Evolutionary conservation across 176 grass and related monocot genomes (phyloP), one percentile per base, ranked within the genome.

Genomic region (Eremochloa ophiuroides): DNA sequence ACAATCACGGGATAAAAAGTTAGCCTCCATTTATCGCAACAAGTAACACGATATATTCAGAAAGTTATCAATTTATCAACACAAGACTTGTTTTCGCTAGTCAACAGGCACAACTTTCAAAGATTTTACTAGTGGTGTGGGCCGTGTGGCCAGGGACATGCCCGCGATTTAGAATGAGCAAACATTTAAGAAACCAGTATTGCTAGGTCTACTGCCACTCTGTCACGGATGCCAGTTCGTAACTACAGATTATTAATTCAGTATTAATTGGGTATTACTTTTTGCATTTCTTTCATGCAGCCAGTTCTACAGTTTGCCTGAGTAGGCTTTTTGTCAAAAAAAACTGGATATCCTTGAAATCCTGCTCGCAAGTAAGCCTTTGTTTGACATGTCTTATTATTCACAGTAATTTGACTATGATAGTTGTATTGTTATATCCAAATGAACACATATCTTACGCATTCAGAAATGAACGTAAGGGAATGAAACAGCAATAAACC

Each of bases 381-480:
- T 55, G 33, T 72, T 61, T 73, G 69, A 50, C 4, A 12, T 58
- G 40, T 28, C 34, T 56, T 25, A 41, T 80, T 56, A 39, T 69
- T 56, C 64, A 40, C 34, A 68, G 31, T 53, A 69, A 38, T 12
- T 56, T 28, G 48, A 41, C 34, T 27, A 9, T 58, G 64, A 11
- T n/a, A 38, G 2, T 28, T 29, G 17, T 25, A 80, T 69, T n/a
- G 53, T 58, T 56, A 76, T 64, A 33, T 33, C 16, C 35, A 59
- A 76, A 27, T 41, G 22, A 76, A 42, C 10, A 7, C 31, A 16
- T 37, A 41, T 27, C n/a, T 18, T 41, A 42, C 35, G 20, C 22
- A 61, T 77, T 77, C 50, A 39, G 50, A 29, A 77, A 60, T 43
- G 74, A 62, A 76, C 22, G 61, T 76, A 62, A 43, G 14, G 37